A percentile compares a stretch with the other conserved stretches of the same genome.
Evolutionary conservation across 345 rosid species (phyloP).

Genomic region (Citrus cavaleriei): DNA sequence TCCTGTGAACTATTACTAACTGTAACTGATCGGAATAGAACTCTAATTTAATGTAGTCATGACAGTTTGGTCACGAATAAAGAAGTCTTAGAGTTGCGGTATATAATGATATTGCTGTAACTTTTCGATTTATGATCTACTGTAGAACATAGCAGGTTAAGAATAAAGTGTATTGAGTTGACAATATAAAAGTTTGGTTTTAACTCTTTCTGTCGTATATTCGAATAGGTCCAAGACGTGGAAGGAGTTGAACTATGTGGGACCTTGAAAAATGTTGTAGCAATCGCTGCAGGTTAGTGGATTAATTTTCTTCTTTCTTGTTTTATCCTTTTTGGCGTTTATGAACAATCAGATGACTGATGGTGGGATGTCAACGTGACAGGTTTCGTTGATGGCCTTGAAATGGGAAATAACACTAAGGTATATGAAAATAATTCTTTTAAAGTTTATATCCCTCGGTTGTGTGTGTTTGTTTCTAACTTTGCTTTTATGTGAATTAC

Average conservation of each 20-base stretch:
- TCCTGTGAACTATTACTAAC: background rate
- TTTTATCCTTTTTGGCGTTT: background rate
- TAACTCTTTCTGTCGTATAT: background rate
- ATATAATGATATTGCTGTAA: background rate
- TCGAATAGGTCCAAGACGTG: constrained; percentile 74
- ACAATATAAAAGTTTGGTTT: background rate
- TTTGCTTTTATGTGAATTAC: constrained; percentile 3
- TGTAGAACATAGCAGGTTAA: background rate
- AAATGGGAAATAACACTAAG: constrained; percentile 97
- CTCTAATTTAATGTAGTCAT: background rate
- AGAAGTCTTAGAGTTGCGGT: background rate
- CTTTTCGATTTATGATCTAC: background rate
- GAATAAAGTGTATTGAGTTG: background rate
- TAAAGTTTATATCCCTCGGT: background rate
- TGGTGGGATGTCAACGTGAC: constrained; percentile 10
- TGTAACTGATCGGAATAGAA: background rate
- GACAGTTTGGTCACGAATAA: background rate
- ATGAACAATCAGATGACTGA: background rate
- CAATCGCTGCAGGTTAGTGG: constrained; percentile 73
- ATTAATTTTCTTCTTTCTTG: background rate
- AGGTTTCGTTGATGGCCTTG: constrained; percentile 94
- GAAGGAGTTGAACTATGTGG: constrained; percentile 98
- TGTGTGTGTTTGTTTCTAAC: background rate
- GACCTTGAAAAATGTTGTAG: constrained; percentile 95
- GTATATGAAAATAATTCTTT: constrained; percentile 26